Evolutionary conservation across 192 early-diverging fungal species (phyloP).

Genomic region (Umbelopsis ramanniana): DNA sequence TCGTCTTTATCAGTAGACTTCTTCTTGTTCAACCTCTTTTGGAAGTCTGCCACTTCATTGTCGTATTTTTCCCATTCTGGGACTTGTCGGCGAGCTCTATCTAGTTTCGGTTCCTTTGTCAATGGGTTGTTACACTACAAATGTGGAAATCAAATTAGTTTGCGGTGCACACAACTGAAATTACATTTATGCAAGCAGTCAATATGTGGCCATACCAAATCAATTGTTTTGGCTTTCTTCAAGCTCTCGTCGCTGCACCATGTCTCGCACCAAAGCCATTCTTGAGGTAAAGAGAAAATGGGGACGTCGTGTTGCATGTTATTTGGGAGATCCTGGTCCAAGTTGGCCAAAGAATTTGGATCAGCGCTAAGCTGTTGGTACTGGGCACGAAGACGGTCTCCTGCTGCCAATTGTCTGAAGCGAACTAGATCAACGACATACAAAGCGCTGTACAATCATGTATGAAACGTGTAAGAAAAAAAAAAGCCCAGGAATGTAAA

Average conservation of each 20-base stretch:
- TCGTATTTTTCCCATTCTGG: conserved; percentile 96
- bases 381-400: conserved; percentile 89
- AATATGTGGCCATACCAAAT: conserved; percentile 67
- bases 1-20: neutral
- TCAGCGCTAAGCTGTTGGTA: conserved; percentile 93
- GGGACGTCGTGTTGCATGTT: conserved; percentile 93
- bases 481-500: too few relatives aligned
- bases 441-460: conserved; percentile 62
- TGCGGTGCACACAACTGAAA: neutral
- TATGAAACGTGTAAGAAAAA: neutral
- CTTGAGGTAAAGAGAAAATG: conserved; percentile 91
- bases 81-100: conserved; percentile 87
- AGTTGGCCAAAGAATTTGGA: conserved; percentile 87
- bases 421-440: conserved; percentile 95
- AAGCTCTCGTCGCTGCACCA: conserved; percentile 93
- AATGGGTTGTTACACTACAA: conserved; percentile 95
- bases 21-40: neutral
- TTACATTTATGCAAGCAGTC: neutral
- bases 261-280: conserved; percentile 99
- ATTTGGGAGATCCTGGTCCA: conserved; percentile 99
- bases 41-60: conserved; percentile 54
- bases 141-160: neutral
- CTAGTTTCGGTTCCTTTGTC: conserved; percentile 98
- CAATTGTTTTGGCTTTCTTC: conserved; percentile 93
- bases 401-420: conserved; percentile 93